Base-by-base conservation (phyloP, 148 eudicot species). In the Gaultheria prostrata region DNA sequence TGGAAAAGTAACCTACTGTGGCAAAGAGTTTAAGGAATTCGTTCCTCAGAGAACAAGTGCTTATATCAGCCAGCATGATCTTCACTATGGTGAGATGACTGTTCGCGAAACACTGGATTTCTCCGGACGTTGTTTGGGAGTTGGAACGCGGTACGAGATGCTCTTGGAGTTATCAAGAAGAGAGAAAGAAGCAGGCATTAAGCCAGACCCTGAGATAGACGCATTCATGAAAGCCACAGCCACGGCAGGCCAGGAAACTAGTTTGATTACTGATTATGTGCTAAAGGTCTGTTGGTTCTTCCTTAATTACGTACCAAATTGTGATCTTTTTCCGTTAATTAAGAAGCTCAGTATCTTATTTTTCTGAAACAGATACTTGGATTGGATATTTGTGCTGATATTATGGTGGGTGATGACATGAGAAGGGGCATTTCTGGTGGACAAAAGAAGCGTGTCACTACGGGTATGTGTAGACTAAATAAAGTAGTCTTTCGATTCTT, bases 21-120 rank as follows among this genome's bases (percentile, higher is more conserved):
- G 87, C 12, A 87, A 87, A 45, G 83, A 85, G 39, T 76, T 87
- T 11, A 72, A 49, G 3, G 89, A 87, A 80, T 87, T 87, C 39
- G 75, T 87, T 61, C 87, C 89, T 49, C 89, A 87, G 59, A 82
- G 89, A 24, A 87, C 87, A 1, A 57, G 87, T 65, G 85, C 89
- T 76, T 87, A 87, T 48, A 87, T 87, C 8, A 87, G 89, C 49
- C 89, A 83, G 51, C 83, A 87, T 59, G 87, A 87, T 80, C 87
- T 87, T 56, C 89, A 87, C 80, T 51, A 74, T 46, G 87, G 87
- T 4, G 89, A 87, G 70, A 87, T 87, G 89, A 87, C 89, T 18
- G 89, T 87, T 0, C 57, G 89, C 3, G 89, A 87, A 65, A 87
- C 87, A 46, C 18, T 87, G 5, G 87, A 87, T 79, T 87, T 87